A percentile compares a stretch with the other conserved stretches of the same genome.
Conservation (phyloP, 2,329 filamentous ascomycete genomes). For the Hymenoscyphus fructigenus region DNA sequence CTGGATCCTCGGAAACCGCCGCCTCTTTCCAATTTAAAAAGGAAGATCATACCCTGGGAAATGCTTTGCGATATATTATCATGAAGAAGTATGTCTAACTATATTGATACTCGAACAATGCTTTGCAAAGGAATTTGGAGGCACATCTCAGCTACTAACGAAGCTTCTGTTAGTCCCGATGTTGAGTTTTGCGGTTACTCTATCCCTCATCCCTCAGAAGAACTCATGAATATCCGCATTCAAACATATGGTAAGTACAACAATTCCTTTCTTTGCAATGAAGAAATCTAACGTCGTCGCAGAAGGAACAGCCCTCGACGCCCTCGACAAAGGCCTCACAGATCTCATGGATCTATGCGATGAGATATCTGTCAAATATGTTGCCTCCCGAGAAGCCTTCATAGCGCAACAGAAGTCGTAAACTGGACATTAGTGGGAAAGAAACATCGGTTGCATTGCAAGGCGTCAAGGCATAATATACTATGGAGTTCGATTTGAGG, state of each 20-base stretch:
- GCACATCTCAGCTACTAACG: slow-evolving; percentile 5
- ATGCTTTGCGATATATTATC: slow-evolving; percentile 90
- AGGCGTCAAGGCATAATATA: slow-evolving; percentile 29
- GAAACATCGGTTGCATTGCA: slow-evolving; percentile 28
- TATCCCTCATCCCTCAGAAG: slow-evolving; percentile 93
- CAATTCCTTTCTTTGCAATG: neutral
- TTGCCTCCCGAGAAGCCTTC: slow-evolving; percentile 57
- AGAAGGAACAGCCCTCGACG: slow-evolving; percentile 82
- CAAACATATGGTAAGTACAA: slow-evolving; percentile 84
- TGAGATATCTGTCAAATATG: slow-evolving; percentile 84
- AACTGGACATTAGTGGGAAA: neutral
- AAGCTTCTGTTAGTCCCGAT: slow-evolving; percentile 62
- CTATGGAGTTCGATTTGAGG: slow-evolving; percentile 25
- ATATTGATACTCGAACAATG: neutral
- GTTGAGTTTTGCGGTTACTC: slow-evolving; percentile 99
- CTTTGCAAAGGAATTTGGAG: neutral
- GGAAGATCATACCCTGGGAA: slow-evolving; percentile 94
- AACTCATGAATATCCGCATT: slow-evolving; percentile 95
- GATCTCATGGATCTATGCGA: slow-evolving; percentile 92
- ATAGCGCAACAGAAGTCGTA: slow-evolving; percentile 1
- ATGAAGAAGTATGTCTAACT: slow-evolving; percentile 83
- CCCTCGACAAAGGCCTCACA: slow-evolving; percentile 83
- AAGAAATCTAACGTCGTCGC: slow-evolving; percentile 19
- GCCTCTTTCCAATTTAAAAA: slow-evolving; percentile 93
- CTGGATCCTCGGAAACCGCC: slow-evolving; percentile 80